These are phyloP conservation scores for Leccinum solheimii DNA, from an alignment of 1,284 basidiomycete species.

Conservation along the genomic window DNA sequence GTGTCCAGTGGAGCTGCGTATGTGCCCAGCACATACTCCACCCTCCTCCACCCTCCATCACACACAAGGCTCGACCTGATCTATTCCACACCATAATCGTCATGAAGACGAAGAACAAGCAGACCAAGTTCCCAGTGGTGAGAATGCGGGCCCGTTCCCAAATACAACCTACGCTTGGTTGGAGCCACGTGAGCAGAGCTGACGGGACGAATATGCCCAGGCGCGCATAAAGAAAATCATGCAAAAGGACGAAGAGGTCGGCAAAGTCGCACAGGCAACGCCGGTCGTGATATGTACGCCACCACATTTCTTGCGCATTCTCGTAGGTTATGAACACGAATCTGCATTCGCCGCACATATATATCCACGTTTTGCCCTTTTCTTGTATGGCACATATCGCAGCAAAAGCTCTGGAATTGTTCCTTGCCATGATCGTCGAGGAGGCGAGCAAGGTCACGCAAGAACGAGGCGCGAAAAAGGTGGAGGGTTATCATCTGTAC, in stretches of 20 bases:
- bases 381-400: constrained; percentile 2
- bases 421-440: constrained; percentile 86
- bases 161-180: not conserved
- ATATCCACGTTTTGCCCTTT: not conserved
- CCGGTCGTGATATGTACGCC: constrained; percentile 95
- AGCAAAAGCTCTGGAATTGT: constrained; percentile 97
- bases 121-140: constrained; percentile 83
- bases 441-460: constrained; percentile 83
- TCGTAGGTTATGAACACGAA: constrained; percentile 16
- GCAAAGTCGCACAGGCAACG: constrained; percentile 97
- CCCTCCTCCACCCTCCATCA: not conserved
- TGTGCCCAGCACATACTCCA: constrained; percentile 9
- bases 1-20: constrained; percentile 4
- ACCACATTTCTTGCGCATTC: constrained; percentile 12
- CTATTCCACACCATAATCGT: not conserved
- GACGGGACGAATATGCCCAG: constrained; percentile 39
- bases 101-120: constrained; percentile 85
- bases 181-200: not conserved
- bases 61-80: not conserved
- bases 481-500: constrained; percentile 94
- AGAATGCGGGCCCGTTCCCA: constrained; percentile 6
- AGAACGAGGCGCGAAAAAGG: constrained; percentile 82
- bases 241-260: constrained; percentile 99
- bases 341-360: not conserved
- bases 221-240: constrained; percentile 99